Conservation (phyloP, 2,329 filamentous ascomycete genomes). For the Paraphaeosphaeria sporulosa region DNA sequence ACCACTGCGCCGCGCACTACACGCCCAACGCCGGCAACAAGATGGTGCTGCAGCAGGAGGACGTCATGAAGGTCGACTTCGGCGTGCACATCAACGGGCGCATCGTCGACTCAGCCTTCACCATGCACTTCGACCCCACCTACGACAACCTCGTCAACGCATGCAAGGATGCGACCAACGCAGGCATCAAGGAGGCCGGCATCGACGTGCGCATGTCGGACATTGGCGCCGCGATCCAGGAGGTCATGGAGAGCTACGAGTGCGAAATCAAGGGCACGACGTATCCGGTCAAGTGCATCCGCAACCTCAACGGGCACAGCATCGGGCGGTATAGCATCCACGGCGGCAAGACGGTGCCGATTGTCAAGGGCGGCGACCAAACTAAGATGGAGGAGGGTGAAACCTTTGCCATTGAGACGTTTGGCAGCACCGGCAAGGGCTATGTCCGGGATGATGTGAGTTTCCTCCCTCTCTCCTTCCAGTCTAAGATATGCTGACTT, state of each 20-base stretch:
- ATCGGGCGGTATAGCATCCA: slow-evolving; percentile 91
- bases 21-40: slow-evolving; percentile 90
- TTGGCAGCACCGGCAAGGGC: slow-evolving; percentile 90
- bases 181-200: slow-evolving; percentile 84
- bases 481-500: slow-evolving; percentile 17
- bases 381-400: slow-evolving; percentile 99
- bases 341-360: slow-evolving; percentile 90
- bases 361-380: slow-evolving; percentile 85
- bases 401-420: slow-evolving; percentile 94
- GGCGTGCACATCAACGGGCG: slow-evolving; percentile 74
- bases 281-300: slow-evolving; percentile 82
- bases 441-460: slow-evolving; percentile 82
- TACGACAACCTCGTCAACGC: slow-evolving; percentile 73
- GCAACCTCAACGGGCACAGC: slow-evolving; percentile 88
- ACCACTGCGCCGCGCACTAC: slow-evolving; percentile 86
- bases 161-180: slow-evolving; percentile 73
- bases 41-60: slow-evolving; percentile 68
- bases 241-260: slow-evolving; percentile 93
- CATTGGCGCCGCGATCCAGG: slow-evolving; percentile 83
- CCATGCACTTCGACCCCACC: slow-evolving; percentile 71
- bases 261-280: slow-evolving; percentile 81
- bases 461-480: neutral
- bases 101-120: slow-evolving; percentile 77
- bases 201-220: slow-evolving; percentile 91
- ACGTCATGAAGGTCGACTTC: slow-evolving; percentile 79